Evolutionary conservation across 805 yeast species (phyloP).

Genomic region (Starmerella lactis-condensi): DNA sequence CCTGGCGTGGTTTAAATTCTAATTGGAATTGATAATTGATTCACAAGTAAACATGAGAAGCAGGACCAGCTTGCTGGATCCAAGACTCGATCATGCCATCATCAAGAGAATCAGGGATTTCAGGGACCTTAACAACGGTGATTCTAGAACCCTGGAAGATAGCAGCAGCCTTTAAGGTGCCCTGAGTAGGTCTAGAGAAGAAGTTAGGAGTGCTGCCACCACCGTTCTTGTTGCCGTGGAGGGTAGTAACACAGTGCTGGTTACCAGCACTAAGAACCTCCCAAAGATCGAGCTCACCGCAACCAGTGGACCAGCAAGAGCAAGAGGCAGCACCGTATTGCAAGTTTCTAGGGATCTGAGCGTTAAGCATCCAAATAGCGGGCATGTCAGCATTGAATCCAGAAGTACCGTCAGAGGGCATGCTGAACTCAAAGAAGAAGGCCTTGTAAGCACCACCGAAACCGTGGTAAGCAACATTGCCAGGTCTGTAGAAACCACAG

Average conservation of each 20-base stretch:
- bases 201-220: conserved; percentile 85
- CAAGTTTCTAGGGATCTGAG: conserved; percentile 86
- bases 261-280: conserved; percentile 71
- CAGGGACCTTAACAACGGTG: conserved; percentile 43
- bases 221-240: conserved; percentile 70
- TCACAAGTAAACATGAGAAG: conserved; percentile 21
- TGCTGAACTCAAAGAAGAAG: conserved; percentile 79
- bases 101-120: conserved; percentile 38
- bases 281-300: conserved; percentile 93
- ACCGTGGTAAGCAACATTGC: conserved; percentile 87
- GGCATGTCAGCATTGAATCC: conserved; percentile 77
- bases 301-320: conserved; percentile 93
- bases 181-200: conserved; percentile 64
- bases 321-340: conserved; percentile 76
- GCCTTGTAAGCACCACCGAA: conserved; percentile 71
- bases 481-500: conserved; percentile 77
- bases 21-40: conserved; percentile 1
- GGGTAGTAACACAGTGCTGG: conserved; percentile 46
- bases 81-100: conserved; percentile 32
- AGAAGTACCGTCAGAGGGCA: conserved; percentile 51
- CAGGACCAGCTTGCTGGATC: conserved; percentile 27
- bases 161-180: conserved; percentile 76
- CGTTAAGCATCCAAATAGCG: conserved; percentile 89
- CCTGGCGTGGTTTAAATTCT: too few species aligned
- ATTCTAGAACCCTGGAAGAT: conserved; percentile 39